Base-by-base conservation (phyloP, 2,329 filamentous ascomycete species). In the Emmonsiellopsis sp. region DNA sequence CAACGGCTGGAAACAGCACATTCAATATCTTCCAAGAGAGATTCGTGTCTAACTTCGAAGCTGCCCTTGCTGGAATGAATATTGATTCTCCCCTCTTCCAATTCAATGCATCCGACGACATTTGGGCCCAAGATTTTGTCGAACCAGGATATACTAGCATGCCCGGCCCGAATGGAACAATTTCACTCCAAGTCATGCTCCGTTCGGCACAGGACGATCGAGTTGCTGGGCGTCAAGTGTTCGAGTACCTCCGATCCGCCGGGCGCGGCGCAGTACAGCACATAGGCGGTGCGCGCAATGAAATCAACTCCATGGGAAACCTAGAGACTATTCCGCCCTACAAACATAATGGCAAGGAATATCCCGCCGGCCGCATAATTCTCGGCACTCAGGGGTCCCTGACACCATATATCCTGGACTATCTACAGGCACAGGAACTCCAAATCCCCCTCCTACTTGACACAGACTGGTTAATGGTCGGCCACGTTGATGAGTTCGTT, bases 51-150 rank as follows among this genome's bases (percentile, higher is more conserved):
- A 44, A 59, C 30, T 40, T 68, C 7, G 43, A 53, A 20, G 38
- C 51, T 6, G 46, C 57, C 13, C 55, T 58, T 2, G 49, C 46
- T 0, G 31, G 51, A 1, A 55, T 61, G 1, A 58, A 59, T 1
- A 52, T 65, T 2, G 10, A 58, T 11, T 43, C 57, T 6, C 59
- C 63, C 0, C 50, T 68, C 0, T 51, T 60, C 7, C 46, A 57
- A 1, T 60, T 71, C 53, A 57, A 63, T 16, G 50, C 53, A 1
- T 60, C 55, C 20, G 56, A 54, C 32, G 68, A 73, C 54, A 59
- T 66, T 44, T 74, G 70, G 71, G 61, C 65, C 1, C 71, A 73
- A 54, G 71, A 75, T 51, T 65, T 70, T 38, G 54, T 74, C 31
- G 70, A 73, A 57, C 65, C 71, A 0, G 70, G 59, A 1, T 74